Conservation (phyloP, 192 early-diverging fungal genomes). For the Backusella tuberculispora region DNA sequence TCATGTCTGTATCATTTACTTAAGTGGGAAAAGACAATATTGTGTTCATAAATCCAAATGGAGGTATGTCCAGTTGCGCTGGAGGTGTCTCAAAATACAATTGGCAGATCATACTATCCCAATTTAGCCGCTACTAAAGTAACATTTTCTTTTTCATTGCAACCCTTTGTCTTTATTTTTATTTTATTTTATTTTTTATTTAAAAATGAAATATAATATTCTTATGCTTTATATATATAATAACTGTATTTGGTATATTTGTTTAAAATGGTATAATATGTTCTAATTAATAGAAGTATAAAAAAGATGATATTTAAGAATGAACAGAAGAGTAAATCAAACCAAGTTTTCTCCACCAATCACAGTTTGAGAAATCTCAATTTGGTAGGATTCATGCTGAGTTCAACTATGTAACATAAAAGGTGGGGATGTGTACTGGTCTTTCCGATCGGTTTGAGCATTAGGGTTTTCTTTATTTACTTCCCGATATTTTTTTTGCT, state of each 20-base stretch:
- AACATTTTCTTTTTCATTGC: neutral
- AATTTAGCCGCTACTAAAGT: too few relatives aligned
- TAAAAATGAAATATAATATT: too few relatives aligned
- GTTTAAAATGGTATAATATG: constrained; percentile 2
- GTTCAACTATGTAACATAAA: too few relatives aligned
- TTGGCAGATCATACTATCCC: neutral
- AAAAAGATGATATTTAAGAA: neutral
- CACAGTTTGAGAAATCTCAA: neutral
- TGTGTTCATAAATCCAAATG: neutral
- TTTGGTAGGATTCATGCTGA: neutral
- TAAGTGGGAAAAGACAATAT: neutral
- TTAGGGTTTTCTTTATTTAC: too few relatives aligned
- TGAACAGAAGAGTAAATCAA: neutral
- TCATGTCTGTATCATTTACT: neutral
- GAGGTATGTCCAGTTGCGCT: neutral
- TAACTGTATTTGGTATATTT: neutral
- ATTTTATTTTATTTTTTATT: too few relatives aligned
- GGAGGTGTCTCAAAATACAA: neutral
- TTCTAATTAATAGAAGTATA: neutral
- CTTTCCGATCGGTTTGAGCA: too few relatives aligned
- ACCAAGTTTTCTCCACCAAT: neutral
- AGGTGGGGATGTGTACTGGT: too few relatives aligned
- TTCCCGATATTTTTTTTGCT: too few relatives aligned
- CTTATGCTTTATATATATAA: too few relatives aligned
- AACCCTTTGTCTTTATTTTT: too few relatives aligned